These are phyloP conservation scores for Nitzschia palea DNA, from an alignment of 108 stramenopile genomes.

Conservation along the genomic window DNA sequence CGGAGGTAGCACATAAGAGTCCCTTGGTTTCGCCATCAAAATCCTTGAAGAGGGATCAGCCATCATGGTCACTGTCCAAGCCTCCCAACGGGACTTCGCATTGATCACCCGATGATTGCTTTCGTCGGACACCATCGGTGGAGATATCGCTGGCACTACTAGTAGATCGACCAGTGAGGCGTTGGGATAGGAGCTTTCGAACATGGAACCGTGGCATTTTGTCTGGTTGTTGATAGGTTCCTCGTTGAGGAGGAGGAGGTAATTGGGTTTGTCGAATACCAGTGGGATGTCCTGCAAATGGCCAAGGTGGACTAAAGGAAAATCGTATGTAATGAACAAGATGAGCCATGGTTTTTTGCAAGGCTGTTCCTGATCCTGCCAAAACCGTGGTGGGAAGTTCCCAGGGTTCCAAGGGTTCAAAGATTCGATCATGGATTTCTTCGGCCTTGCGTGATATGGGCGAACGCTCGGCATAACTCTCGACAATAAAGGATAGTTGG, in stretches of 20 bases:
- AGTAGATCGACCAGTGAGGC: not conserved
- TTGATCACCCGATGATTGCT: too few species aligned
- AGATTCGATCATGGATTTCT: conserved; percentile 8
- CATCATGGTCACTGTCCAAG: too few species aligned
- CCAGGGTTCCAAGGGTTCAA: conserved; percentile 23
- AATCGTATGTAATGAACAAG: not conserved
- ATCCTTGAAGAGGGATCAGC: too few species aligned
- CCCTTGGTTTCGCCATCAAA: too few species aligned
- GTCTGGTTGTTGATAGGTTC: not conserved
- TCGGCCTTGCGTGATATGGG: not conserved
- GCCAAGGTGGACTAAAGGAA: conserved; percentile 22
- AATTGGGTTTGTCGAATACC: conserved; percentile 33
- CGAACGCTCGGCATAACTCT: conserved; percentile 1
- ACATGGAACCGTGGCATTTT: not conserved
- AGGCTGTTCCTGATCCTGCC: conserved; percentile 27
- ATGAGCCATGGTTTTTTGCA: conserved; percentile 10
- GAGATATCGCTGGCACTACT: conserved; percentile 2
- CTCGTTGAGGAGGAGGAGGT: conserved; percentile 10
- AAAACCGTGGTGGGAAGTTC: conserved; percentile 16
- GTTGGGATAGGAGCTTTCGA: not conserved
- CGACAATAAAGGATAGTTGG: conserved; percentile 11
- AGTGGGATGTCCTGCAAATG: conserved; percentile 10
- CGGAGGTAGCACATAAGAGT: too few species aligned
- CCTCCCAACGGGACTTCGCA: too few species aligned
- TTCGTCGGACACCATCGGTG: not conserved